phyloP scores from a whole-genome alignment of 2,329 filamentous ascomycete genomes.

The Beauveria pseudobassiana region DNA sequence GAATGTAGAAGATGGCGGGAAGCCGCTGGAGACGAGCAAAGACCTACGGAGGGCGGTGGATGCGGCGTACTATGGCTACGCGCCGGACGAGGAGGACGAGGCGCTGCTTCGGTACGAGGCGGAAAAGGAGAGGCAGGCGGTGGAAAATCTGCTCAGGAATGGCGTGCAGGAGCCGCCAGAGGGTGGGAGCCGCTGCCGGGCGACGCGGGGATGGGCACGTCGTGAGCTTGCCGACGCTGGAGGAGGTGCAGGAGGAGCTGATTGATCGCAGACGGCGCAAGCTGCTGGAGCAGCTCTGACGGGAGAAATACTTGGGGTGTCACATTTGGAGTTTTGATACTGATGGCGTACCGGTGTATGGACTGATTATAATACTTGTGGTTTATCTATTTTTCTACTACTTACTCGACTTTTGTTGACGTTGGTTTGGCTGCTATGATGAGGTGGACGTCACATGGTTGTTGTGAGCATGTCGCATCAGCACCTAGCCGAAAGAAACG shows the following conservation, averaged over 20 bases:
- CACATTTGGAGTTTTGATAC: not conserved
- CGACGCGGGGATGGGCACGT: conserved; percentile 73
- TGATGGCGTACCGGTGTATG: not conserved
- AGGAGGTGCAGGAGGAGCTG: conserved; percentile 91
- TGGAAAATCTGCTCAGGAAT: conserved; percentile 56
- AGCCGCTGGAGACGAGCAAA: conserved; percentile 58
- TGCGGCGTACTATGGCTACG: conserved; percentile 93
- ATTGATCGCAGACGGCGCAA: conserved; percentile 77
- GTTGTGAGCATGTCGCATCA: no score
- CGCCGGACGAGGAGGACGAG: conserved; percentile 84
- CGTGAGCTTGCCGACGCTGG: conserved; percentile 78
- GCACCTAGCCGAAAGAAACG: no score
- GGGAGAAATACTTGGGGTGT: not conserved
- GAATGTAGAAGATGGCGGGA: conserved; percentile 42
- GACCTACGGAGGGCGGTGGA: conserved; percentile 74
- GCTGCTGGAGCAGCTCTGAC: conserved; percentile 69
- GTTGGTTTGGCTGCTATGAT: not conserved
- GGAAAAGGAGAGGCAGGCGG: conserved; percentile 74
- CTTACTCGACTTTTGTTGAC: not conserved
- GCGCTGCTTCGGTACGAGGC: conserved; percentile 72
- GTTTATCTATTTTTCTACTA: not conserved
- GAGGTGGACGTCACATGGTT: no score
- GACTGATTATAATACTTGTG: not conserved
- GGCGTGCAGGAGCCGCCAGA: conserved; percentile 50
- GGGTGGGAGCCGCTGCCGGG: conserved; percentile 82